phyloP scores from a whole-genome alignment of 805 yeast species.

The Sugiyamaella marilandica region DNA sequence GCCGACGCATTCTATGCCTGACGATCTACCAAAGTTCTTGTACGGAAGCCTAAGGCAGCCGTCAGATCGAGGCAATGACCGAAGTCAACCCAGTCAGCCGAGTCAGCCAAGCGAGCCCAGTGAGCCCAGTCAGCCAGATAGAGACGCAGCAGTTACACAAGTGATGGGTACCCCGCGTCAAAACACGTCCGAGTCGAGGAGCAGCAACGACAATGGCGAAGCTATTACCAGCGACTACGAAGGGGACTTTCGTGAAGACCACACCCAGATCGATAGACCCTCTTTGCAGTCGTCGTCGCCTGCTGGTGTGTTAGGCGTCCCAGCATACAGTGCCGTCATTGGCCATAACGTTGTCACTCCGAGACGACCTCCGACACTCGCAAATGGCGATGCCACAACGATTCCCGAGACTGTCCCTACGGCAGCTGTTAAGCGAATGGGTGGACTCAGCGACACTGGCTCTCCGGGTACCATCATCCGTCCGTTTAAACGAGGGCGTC shows the following conservation, averaged over 20 bases:
- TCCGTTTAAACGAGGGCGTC: background rate
- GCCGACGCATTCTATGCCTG: background rate
- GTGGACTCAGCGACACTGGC: background rate
- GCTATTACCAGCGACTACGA: conserved; percentile 4
- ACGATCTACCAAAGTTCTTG: background rate
- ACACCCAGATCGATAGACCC: background rate
- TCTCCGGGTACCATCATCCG: background rate
- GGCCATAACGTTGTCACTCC: background rate
- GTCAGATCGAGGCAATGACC: background rate
- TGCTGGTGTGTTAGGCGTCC: background rate
- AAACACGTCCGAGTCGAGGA: background rate
- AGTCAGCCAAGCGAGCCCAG: no score
- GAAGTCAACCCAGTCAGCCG: background rate
- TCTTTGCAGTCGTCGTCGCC: background rate
- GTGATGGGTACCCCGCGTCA: conserved; percentile 9
- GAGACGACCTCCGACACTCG: background rate
- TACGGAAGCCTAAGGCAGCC: background rate
- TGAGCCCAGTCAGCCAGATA: background rate
- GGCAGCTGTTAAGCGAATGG: background rate
- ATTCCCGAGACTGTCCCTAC: background rate
- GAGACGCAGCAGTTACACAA: conserved; percentile 4
- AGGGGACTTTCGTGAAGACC: background rate
- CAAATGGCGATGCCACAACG: background rate
- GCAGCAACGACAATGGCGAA: conserved; percentile 4
- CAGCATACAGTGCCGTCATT: background rate